phyloP scores from a whole-genome alignment of 345 rosid species.

The Passiflora organensis region DNA sequence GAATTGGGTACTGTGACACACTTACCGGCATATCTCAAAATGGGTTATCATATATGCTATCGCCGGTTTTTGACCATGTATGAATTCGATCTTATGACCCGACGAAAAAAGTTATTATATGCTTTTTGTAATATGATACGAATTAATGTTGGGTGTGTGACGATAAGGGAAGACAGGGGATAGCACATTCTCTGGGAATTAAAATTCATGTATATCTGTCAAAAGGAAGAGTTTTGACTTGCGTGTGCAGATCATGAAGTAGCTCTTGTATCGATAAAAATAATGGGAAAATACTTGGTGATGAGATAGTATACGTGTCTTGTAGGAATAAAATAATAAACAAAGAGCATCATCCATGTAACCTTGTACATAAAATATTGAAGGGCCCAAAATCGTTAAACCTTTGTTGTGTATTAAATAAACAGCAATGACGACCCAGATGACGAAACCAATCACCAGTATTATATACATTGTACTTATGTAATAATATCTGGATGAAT shows the following conservation, averaged over 20 bases:
- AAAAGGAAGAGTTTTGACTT: conserved; percentile 3
- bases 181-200: background rate
- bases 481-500: conserved; percentile 11
- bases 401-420: background rate
- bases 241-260: conserved; percentile 1
- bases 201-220: background rate
- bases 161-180: background rate
- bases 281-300: conserved; percentile 7
- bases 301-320: conserved; percentile 12
- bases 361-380: background rate
- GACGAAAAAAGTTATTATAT: too few species aligned
- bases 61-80: background rate
- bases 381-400: background rate
- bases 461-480: conserved; percentile 6
- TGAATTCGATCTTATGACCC: background rate
- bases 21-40: too few species aligned
- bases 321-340: conserved; percentile 20
- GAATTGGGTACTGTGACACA: background rate
- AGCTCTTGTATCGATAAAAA: background rate
- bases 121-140: background rate
- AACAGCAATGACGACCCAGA: conserved; percentile 28
- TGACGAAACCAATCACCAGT: conserved; percentile 32
- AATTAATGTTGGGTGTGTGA: background rate
- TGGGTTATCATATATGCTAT: background rate
- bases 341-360: background rate